phyloP scores from a whole-genome alignment of 1,139 yeast species.

The Yamadazyma trypodendri region DNA sequence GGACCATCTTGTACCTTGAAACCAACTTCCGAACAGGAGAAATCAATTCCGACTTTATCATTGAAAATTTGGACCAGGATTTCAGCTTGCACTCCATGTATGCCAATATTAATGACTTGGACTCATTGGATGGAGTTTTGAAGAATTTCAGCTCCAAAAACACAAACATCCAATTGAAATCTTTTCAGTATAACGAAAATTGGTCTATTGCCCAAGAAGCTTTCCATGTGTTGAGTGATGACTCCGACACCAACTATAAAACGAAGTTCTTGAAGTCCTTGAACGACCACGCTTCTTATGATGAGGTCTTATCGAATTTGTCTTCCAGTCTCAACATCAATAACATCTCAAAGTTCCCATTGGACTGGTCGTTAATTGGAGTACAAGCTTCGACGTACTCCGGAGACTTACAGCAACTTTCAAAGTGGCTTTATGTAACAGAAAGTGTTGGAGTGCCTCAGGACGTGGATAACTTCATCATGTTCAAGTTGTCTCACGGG shows the following conservation, averaged over 20 bases:
- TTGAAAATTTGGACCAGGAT: conserved; percentile 41
- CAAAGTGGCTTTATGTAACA: conserved; percentile 53
- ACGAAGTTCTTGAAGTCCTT: conserved; percentile 40
- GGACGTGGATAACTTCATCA: conserved; percentile 59
- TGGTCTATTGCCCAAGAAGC: conserved; percentile 91
- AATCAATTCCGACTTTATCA: conserved; percentile 27
- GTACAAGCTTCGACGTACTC: conserved; percentile 71
- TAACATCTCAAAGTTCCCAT: conserved; percentile 28
- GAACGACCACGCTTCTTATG: conserved; percentile 42
- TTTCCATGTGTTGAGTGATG: conserved; percentile 63
- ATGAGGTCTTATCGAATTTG: conserved; percentile 38
- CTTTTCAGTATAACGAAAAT: conserved; percentile 80
- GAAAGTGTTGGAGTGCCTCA: conserved; percentile 35
- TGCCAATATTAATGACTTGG: conserved; percentile 84
- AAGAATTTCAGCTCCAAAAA: conserved; percentile 70
- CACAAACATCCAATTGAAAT: conserved; percentile 56
- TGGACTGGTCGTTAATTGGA: conserved; percentile 66
- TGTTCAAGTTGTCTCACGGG: conserved; percentile 65
- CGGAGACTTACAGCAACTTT: conserved; percentile 53
- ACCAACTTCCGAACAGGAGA: conserved; percentile 57
- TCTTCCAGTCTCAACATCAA: conserved; percentile 22
- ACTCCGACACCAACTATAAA: conserved; percentile 28
- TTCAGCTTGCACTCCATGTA: conserved; percentile 73
- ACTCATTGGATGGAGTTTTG: conserved; percentile 84
- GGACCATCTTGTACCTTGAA: conserved; percentile 87